A percentile compares a stretch with the other conserved stretches of the same genome.
These are phyloP conservation scores for Tolypocladium tropicale DNA, from an alignment of 2,329 filamentous ascomycete species.

Conservation along the genomic window DNA sequence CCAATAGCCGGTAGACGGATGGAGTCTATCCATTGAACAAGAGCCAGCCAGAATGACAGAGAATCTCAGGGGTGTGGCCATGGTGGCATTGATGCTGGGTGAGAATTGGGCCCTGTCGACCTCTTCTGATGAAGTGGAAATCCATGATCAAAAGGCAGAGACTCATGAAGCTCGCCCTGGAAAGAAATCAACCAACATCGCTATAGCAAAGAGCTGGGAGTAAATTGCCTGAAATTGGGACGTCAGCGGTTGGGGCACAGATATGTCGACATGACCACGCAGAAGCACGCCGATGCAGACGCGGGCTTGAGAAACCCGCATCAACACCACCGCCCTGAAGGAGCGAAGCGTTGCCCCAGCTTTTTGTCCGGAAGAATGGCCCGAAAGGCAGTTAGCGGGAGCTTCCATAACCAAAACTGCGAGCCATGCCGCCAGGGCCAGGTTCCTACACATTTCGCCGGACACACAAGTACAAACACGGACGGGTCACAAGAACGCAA, in stretches of 20 bases:
- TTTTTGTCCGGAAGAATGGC: no score
- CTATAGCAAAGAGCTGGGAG: background rate
- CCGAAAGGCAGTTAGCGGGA: background rate
- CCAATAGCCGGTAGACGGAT: slow-evolving; percentile 3
- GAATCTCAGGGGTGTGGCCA: no score
- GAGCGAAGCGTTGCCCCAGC: no score
- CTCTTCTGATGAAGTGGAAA: background rate
- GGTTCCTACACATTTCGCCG: no score
- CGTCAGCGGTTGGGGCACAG: background rate
- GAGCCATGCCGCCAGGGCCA: background rate
- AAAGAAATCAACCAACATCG: no score
- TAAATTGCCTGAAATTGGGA: background rate
- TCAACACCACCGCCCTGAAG: no score
- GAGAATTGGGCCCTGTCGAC: slow-evolving; percentile 1
- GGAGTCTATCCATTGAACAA: background rate
- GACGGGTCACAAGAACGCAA: background rate
- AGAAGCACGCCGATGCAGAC: no score
- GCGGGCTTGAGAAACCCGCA: background rate
- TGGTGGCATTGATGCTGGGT: background rate
- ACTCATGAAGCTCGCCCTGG: no score
- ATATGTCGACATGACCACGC: no score
- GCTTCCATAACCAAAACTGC: background rate
- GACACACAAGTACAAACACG: background rate
- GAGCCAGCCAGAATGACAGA: no score
- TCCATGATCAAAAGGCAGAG: no score